Evolutionary conservation across 1,284 basidiomycete species (phyloP), one percentile per base, ranked within the genome.

Genomic region (Marasmius oreades): DNA sequence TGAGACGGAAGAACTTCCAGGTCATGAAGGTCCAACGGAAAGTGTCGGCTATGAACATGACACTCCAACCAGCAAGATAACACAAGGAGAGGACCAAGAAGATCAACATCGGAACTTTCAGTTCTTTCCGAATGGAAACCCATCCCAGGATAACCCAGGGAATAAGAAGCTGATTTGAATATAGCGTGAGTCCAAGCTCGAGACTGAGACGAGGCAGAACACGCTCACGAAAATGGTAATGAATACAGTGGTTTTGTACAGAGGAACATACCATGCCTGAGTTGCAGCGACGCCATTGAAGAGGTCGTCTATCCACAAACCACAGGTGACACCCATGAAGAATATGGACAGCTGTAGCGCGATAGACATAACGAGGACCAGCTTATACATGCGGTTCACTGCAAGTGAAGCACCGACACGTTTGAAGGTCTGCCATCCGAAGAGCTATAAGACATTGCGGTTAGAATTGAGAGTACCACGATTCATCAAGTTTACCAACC

Each of bases 351-450:
- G 73, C 64, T 92, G 90, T 48, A 92, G 83, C 26, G 80, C 73
- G 59, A 89, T 89, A 1, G 86, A 90, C 56, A 92, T 72, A 14
- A 78, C 73, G 44, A 92, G 77, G 55, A 91, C 85, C 47, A 85
- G 72, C 68, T 83, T 87, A 74, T 92, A 92, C 56, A 88, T 69
- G 44, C 84, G 80, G 68, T 88, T 87, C 69, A 91, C 89, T 10
- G 76, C 77, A 60, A 82, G 73, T 5, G 84, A 88, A n/a, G 89
- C 88, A 46, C 88, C 89, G 53, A 92, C 83, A 57, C 88, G 85
- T 68, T 91, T 90, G 79, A 90, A 92, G 0, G 89, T 92, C 69
- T 90, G 86, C 88, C 88, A 91, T 45, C 88, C 86, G 65, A 88
- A 92, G 26, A 79, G 67, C 89, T 91, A 28, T 37, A 51, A 42